Conservation (phyloP, 176 grass and related monocot species). For the Carex kokanica region DNA sequence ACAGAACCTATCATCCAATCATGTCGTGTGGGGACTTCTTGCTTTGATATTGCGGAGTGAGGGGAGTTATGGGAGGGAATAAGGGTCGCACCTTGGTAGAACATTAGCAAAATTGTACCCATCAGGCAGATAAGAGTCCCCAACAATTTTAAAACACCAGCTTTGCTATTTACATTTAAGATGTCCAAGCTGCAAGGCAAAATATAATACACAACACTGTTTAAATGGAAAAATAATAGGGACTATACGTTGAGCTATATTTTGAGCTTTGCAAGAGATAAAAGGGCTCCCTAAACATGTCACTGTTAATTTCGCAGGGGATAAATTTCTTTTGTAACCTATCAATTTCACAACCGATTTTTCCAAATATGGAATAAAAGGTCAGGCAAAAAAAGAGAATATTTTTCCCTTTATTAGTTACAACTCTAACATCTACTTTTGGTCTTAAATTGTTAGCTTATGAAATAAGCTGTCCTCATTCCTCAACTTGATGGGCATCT, state of each 20-base stretch:
- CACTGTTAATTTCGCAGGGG: not conserved
- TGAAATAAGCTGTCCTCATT: not conserved
- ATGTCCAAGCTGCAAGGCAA: slow-evolving; percentile 41
- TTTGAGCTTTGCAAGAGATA: not conserved
- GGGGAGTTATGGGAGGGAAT: not conserved
- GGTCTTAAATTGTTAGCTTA: not conserved
- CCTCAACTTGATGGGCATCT: not conserved
- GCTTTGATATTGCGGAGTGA: not conserved
- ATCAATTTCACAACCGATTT: not conserved
- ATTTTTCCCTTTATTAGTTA: not conserved
- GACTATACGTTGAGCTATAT: not conserved
- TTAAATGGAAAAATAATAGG: not conserved
- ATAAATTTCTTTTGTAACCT: not conserved
- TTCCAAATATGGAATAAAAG: not conserved
- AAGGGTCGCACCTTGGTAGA: slow-evolving; percentile 62
- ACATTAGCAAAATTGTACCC: slow-evolving; percentile 65
- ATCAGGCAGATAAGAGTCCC: slow-evolving; percentile 61
- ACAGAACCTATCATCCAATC: slow-evolving; percentile 71
- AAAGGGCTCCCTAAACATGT: not conserved
- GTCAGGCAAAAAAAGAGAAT: not conserved
- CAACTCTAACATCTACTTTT: not conserved
- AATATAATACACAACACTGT: not conserved
- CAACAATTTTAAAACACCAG: slow-evolving; percentile 51
- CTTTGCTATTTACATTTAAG: slow-evolving; percentile 41
- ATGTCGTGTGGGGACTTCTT: not conserved